Base-by-base conservation (phyloP, 2,329 filamentous ascomycete species). In the Diaporthe caulivora region DNA sequence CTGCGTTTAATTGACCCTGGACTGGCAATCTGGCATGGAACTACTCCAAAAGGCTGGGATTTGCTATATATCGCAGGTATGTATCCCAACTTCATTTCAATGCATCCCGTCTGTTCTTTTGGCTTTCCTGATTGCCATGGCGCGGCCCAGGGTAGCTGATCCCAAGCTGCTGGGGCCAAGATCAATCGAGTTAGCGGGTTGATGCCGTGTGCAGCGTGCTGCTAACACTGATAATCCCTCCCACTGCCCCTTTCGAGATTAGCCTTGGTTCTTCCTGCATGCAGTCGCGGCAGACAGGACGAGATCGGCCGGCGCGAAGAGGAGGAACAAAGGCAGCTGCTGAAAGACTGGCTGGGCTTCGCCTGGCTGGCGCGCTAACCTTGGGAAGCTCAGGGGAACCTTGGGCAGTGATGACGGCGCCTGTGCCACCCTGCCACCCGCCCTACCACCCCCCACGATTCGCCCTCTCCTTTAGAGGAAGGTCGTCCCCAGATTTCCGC, bases 301-400 rank as follows among this genome's bases (percentile, higher is more conserved):
- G 58, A 47, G 31, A 72, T 53, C 62, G 64, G 58, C 62, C 49
- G 64, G 70, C 57, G 29, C 44, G 42, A 37, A 51, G 42, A 26
- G 17, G 47, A 18, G 26, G 26, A 47, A 67, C 54, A 51, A 60
- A 55, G 60, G 29, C 42, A 9, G 37, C 49, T 21, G 62, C 62
- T 67, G 60, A 64, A 47, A 64, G 60, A 64, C 58, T 62, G 58
- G 40, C 58, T 31, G 15, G 40, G 58, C 58, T 62, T 44, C 40
- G 58, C 58, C 24, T 34, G 58, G 58, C 44, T 68, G 71, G 60
- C 60, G 40, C 71, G 71, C 74, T 75, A 73, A 64, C 54, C 51
- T 75, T 67, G 73, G 71, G 71, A 73, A 64, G 67, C 55, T 75
- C 74, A 75, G 74, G 74, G 74, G 74, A 64, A 62, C 71, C 60